Percentiles rank a stretch among this genome's conserved stretches.
These are phyloP conservation scores for Piper betle DNA, from an alignment of 164 flowering plant genomes.

Conservation along the genomic window DNA sequence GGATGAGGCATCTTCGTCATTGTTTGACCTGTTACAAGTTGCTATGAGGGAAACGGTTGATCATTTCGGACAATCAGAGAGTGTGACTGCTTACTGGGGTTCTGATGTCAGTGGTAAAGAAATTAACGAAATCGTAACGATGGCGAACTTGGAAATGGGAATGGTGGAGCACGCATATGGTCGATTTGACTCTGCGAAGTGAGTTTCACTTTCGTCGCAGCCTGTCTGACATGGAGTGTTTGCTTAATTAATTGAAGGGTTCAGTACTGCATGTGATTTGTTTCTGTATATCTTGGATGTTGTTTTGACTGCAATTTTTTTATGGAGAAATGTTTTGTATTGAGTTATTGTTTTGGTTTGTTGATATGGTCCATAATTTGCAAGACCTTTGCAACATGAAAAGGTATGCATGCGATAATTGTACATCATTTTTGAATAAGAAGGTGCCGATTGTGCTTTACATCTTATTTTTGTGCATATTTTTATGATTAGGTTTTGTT, in stretches of 20 bases:
- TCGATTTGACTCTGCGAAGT: slow-evolving; percentile 65
- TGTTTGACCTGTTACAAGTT: slow-evolving; percentile 54
- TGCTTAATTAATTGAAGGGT: background rate
- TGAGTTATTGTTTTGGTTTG: too few relatives aligned
- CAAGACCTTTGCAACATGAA: too few relatives aligned
- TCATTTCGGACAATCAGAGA: slow-evolving; percentile 45
- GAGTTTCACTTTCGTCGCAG: slow-evolving; percentile 1
- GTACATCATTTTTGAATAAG: too few relatives aligned
- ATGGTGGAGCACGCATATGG: slow-evolving; percentile 55
- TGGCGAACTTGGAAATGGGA: slow-evolving; percentile 70
- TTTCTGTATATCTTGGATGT: too few relatives aligned
- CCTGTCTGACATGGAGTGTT: background rate
- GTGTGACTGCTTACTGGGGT: slow-evolving; percentile 54
- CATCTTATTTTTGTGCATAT: too few relatives aligned
- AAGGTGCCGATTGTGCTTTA: too few relatives aligned
- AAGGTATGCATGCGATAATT: too few relatives aligned
- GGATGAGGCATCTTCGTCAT: slow-evolving; percentile 46
- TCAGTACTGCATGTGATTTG: background rate
- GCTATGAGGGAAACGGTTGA: slow-evolving; percentile 22
- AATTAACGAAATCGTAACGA: slow-evolving; percentile 31
- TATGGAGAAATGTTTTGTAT: too few relatives aligned
- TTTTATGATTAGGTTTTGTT: too few relatives aligned
- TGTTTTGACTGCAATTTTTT: too few relatives aligned
- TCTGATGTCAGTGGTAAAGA: slow-evolving; percentile 30
- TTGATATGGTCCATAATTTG: too few relatives aligned